These are phyloP conservation scores for Syzygium jambos DNA, from an alignment of 345 rosid species.

Conservation along the genomic window DNA sequence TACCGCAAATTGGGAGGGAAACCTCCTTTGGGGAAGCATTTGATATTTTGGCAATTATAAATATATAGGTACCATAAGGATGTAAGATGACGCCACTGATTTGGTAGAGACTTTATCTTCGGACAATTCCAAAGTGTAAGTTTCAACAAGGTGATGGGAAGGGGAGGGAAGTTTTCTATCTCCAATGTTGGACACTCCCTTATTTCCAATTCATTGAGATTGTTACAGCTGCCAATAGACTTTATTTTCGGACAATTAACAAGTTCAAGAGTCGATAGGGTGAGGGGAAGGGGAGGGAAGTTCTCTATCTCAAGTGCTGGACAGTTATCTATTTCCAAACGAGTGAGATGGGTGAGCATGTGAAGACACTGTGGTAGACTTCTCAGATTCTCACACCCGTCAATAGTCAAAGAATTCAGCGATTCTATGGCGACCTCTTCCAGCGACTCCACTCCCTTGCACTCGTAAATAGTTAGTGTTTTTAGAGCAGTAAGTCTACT, in stretches of 20 bases:
- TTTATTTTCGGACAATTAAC: background rate
- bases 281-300: background rate
- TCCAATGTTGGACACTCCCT: background rate
- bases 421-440: background rate
- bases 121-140: too few species aligned
- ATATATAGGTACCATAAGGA: accelerated
- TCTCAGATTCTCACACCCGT: too few species aligned
- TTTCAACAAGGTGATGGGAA: too few species aligned
- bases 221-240: background rate
- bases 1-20: background rate
- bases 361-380: too few species aligned
- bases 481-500: background rate
- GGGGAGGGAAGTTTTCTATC: too few species aligned
- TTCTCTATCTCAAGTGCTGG: background rate
- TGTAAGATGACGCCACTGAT: background rate
- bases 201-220: background rate
- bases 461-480: too few species aligned
- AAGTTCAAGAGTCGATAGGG: background rate
- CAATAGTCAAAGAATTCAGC: too few species aligned
- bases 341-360: too few species aligned
- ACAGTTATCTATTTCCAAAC: background rate
- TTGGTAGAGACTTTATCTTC: background rate
- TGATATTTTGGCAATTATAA: accelerated
- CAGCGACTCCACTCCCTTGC: background rate
- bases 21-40: background rate